phyloP scores from a whole-genome alignment of 306 rosid genomes.

The Erythrophleum fordii region DNA sequence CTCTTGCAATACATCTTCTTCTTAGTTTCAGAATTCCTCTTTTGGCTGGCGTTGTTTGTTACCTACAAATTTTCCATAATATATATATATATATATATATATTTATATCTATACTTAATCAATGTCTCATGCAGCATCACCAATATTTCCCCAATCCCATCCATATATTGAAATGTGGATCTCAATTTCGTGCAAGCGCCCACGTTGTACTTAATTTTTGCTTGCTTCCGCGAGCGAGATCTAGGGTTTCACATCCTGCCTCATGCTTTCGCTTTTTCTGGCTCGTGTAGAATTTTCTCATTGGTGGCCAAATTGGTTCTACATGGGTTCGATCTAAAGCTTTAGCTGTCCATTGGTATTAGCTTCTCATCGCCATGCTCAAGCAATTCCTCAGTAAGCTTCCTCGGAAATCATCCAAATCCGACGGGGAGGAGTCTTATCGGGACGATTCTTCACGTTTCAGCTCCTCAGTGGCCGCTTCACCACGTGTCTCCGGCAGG shows the following conservation, averaged over 20 bases:
- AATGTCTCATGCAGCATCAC: slow-evolving; percentile 40
- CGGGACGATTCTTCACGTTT: slow-evolving; percentile 36
- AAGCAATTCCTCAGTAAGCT: slow-evolving; percentile 79
- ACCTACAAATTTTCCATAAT: slow-evolving; percentile 46
- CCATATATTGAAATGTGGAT: slow-evolving; percentile 28
- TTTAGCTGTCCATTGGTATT: slow-evolving; percentile 8
- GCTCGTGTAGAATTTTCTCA: not conserved
- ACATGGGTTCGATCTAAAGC: slow-evolving; percentile 54
- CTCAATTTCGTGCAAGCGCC: slow-evolving; percentile 45
- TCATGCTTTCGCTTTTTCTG: slow-evolving; percentile 13
- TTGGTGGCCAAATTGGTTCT: slow-evolving; percentile 18
- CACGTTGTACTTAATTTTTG: not conserved
- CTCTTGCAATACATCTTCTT: not conserved
- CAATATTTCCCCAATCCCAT: slow-evolving; percentile 34
- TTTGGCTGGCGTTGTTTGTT: slow-evolving; percentile 18
- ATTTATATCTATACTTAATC: slow-evolving; percentile 33
- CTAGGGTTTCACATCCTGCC: slow-evolving; percentile 56
- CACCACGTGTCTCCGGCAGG: slow-evolving; percentile 47
- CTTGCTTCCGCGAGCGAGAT: slow-evolving; percentile 48
- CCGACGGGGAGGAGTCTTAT: slow-evolving; percentile 53
- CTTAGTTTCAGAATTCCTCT: slow-evolving; percentile 10
- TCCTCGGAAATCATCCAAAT: slow-evolving; percentile 69
- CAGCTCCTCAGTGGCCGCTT: slow-evolving; percentile 34
- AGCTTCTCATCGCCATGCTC: slow-evolving; percentile 63
- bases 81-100: no score